Evolutionary conservation across 2,329 filamentous ascomycete species (phyloP).

Genomic region (Aspergillus puulaauensis): DNA sequence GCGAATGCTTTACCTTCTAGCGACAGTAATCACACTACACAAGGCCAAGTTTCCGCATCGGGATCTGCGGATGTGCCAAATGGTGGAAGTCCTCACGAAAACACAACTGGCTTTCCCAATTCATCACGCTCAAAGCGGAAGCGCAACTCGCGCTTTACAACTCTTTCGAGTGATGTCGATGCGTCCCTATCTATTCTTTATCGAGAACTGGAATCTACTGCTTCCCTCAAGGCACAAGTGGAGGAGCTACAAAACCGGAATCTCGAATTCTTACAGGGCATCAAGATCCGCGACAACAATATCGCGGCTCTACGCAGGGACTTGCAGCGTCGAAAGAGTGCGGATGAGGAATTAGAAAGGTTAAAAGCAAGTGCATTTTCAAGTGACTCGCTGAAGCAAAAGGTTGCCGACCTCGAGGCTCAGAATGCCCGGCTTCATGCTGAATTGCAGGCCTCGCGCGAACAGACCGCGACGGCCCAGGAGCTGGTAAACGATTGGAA

Average conservation of each 20-base stretch:
- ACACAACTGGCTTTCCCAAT: not conserved
- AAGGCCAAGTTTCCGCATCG: not conserved
- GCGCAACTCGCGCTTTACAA: not conserved
- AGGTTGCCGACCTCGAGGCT: not conserved
- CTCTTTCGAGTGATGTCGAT: constrained; percentile 2
- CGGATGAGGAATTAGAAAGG: not conserved
- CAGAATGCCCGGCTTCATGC: not conserved
- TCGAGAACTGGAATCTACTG: not conserved
- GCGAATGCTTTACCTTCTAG: too few relatives aligned
- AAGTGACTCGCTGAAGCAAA: not conserved
- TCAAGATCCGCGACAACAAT: constrained; percentile 2
- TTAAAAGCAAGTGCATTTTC: not conserved
- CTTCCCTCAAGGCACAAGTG: not conserved
- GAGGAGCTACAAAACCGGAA: not conserved
- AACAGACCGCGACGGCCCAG: not conserved
- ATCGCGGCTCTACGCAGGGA: not conserved
- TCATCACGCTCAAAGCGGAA: not conserved
- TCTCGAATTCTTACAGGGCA: not conserved
- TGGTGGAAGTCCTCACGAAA: not conserved
- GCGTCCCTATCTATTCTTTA: constrained; percentile 1
- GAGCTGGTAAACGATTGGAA: not conserved
- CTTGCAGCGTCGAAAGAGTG: not conserved
- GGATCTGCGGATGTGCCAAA: not conserved
- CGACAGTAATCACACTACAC: too few relatives aligned
- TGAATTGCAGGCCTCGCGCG: not conserved